Conservation (phyloP, 2,329 filamentous ascomycete species). For the Claviceps sp. region DNA sequence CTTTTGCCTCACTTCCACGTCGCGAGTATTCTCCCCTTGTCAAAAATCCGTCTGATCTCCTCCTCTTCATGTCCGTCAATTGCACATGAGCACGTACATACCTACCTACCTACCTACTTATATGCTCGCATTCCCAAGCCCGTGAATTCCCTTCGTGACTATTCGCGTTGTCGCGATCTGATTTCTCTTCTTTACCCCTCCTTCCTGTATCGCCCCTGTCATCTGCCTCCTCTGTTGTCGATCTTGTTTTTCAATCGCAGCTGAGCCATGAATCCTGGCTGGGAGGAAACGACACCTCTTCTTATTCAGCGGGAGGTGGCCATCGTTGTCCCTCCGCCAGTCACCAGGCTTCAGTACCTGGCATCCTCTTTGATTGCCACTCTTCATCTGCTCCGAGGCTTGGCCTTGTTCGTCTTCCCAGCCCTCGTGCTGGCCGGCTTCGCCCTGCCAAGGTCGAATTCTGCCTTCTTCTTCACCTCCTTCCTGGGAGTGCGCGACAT, state of each 20-base stretch:
- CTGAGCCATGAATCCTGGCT: background rate
- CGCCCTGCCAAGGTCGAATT: slow-evolving; percentile 15
- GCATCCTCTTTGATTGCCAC: slow-evolving; percentile 13
- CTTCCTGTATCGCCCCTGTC: too few relatives aligned
- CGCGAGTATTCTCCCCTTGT: too few relatives aligned
- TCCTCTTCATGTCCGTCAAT: too few relatives aligned
- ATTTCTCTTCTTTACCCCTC: too few relatives aligned
- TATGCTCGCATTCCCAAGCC: too few relatives aligned
- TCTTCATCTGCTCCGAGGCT: slow-evolving; percentile 16
- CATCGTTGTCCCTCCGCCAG: background rate
- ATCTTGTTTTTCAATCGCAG: background rate
- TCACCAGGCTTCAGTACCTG: slow-evolving; percentile 11
- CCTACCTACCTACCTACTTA: too few relatives aligned
- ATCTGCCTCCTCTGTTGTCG: background rate
- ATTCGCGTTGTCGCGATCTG: too few relatives aligned
- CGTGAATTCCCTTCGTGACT: too few relatives aligned
- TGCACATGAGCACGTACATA: too few relatives aligned
- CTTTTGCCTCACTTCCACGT: too few relatives aligned
- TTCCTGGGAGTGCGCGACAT: slow-evolving; percentile 20
- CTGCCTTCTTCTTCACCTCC: slow-evolving; percentile 17
- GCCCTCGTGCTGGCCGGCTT: slow-evolving; percentile 17
- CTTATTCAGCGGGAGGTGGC: slow-evolving; percentile 1
- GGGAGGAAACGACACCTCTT: slow-evolving; percentile 5
- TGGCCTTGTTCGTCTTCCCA: slow-evolving; percentile 16
- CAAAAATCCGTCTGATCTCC: too few relatives aligned